Evolutionary conservation across 441 rosid genomes (phyloP).

Genomic region (Euphorbia celastroides): DNA sequence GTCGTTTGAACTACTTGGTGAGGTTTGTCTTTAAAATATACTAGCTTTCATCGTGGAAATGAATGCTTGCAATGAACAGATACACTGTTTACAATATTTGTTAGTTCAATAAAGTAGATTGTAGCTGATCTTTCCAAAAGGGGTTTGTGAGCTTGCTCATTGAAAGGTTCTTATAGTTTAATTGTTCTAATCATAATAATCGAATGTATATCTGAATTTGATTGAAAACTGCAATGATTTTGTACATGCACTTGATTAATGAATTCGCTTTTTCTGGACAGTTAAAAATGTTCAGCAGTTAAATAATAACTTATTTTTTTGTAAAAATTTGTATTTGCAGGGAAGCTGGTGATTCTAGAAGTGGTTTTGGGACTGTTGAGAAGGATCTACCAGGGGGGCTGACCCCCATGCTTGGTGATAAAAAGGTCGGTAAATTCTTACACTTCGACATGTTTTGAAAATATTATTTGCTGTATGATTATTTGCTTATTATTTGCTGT

Average conservation of each 20-base stretch:
- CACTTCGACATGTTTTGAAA: not conserved
- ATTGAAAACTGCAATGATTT: not conserved
- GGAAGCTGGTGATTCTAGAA: slow-evolving; percentile 85
- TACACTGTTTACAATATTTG: not conserved
- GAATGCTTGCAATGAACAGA: no score
- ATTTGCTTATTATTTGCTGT: no score
- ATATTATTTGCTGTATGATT: not conserved
- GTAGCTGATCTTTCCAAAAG: no score
- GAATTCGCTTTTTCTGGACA: not conserved
- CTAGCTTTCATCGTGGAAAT: not conserved
- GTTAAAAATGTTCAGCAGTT: not conserved
- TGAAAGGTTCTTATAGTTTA: no score
- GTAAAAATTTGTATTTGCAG: slow-evolving; percentile 32
- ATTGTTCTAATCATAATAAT: no score
- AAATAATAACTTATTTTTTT: not conserved
- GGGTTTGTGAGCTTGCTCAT: no score
- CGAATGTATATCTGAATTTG: not conserved
- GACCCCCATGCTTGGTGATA: slow-evolving; percentile 97
- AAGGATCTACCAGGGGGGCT: slow-evolving; percentile 81
- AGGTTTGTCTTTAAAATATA: not conserved
- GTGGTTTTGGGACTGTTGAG: slow-evolving; percentile 88
- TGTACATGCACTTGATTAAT: slow-evolving; percentile 1
- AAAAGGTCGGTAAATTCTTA: slow-evolving; percentile 58
- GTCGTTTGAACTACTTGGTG: not conserved
- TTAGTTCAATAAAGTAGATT: not conserved